These are phyloP conservation scores for Ustilago tritici DNA, from an alignment of 1,284 basidiomycete species.

Conservation along the genomic window DNA sequence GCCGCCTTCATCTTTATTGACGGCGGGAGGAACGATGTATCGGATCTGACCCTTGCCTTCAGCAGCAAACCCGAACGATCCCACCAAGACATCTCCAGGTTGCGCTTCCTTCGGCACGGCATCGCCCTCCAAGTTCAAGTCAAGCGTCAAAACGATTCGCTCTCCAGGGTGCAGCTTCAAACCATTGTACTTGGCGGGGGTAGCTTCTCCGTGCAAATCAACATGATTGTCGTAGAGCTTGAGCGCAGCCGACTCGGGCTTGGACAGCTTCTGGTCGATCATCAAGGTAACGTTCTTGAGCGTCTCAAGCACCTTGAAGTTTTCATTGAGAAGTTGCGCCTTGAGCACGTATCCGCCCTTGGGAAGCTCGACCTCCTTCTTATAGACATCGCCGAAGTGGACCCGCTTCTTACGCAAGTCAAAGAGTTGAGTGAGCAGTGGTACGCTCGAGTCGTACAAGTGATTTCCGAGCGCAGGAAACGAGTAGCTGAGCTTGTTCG, in stretches of 20 bases:
- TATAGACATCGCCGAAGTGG: constrained; percentile 69
- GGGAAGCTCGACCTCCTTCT: constrained; percentile 64
- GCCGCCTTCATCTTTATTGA: constrained; percentile 49
- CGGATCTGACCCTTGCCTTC: constrained; percentile 59
- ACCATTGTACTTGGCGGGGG: constrained; percentile 56
- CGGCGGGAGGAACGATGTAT: constrained; percentile 66
- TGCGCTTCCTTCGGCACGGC: constrained; percentile 66
- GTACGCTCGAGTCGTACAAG: constrained; percentile 68
- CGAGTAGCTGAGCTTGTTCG: constrained; percentile 57
- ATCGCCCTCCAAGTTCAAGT: constrained; percentile 66
- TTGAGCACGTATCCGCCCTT: constrained; percentile 69
- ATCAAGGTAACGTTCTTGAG: constrained; percentile 64
- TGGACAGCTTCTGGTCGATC: constrained; percentile 67
- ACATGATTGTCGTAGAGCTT: constrained; percentile 68
- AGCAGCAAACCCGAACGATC: constrained; percentile 61
- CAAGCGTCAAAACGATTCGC: constrained; percentile 61
- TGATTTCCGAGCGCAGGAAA: constrained; percentile 65
- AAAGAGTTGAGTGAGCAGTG: constrained; percentile 66
- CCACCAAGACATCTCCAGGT: constrained; percentile 67
- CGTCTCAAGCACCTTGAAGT: constrained; percentile 61
- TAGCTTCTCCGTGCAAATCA: constrained; percentile 56
- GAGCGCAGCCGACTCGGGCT: constrained; percentile 63
- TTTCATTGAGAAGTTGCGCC: constrained; percentile 64
- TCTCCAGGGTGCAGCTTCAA: constrained; percentile 68
- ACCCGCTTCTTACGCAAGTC: constrained; percentile 65